These are phyloP conservation scores for Fusarium nodosum DNA, from an alignment of 2,329 filamentous ascomycete genomes.

Conservation along the genomic window DNA sequence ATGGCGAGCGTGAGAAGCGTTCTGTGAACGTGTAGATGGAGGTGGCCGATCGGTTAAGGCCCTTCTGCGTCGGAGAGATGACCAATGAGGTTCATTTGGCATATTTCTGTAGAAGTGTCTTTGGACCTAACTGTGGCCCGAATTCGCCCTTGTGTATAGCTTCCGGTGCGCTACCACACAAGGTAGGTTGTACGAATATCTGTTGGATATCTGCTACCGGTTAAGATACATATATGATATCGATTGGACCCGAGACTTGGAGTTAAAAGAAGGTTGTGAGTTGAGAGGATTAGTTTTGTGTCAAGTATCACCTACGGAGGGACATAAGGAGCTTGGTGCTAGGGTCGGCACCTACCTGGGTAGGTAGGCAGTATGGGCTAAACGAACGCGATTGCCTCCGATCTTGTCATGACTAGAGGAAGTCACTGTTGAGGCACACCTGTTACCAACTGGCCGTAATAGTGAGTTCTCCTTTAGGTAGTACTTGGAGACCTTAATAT, in stretches of 20 bases:
- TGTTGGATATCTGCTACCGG: neutral
- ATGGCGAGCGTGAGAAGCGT: neutral
- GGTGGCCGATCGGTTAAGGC: neutral
- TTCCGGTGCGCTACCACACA: neutral
- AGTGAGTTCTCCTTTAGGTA: neutral
- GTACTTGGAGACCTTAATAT: neutral
- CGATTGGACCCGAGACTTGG: neutral
- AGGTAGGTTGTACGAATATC: neutral
- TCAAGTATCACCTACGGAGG: neutral
- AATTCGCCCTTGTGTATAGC: neutral
- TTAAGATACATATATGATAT: neutral
- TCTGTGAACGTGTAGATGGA: neutral
- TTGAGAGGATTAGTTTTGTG: neutral
- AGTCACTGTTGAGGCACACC: neutral
- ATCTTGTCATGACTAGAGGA: neutral
- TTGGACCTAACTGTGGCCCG: neutral
- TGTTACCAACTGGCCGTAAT: neutral
- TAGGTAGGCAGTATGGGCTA: neutral
- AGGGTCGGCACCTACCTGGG: neutral
- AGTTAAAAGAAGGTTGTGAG: neutral
- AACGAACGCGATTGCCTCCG: conserved; percentile 2
- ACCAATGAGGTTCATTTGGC: conserved; percentile 21
- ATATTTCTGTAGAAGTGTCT: conserved; percentile 1
- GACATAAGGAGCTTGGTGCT: neutral
- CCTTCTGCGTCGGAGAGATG: conserved; percentile 16